Conservation (phyloP, 2,329 filamentous ascomycete genomes). For the Fusarium camptoceras region DNA sequence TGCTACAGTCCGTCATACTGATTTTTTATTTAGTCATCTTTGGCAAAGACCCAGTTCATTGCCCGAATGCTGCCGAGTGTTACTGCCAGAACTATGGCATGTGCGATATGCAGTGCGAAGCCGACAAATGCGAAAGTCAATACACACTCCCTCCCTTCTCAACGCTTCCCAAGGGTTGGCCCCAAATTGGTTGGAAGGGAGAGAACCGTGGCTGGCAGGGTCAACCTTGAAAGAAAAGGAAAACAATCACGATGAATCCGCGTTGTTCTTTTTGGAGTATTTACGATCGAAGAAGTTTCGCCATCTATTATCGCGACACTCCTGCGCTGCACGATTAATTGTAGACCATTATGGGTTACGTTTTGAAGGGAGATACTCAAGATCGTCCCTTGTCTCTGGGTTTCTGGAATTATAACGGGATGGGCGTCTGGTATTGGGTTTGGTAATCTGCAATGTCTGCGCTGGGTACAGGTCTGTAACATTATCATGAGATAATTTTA, state of each 20-base stretch:
- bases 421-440: conserved; percentile 39
- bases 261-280: conserved; percentile 5
- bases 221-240: conserved; percentile 31
- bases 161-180: conserved; percentile 71
- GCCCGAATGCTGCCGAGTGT: conserved; percentile 70
- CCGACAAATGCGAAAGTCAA: conserved; percentile 64
- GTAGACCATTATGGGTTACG: conserved; percentile 5
- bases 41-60: conserved; percentile 67
- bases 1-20: conserved; percentile 1
- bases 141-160: conserved; percentile 70
- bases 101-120: conserved; percentile 60
- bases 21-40: conserved; percentile 63
- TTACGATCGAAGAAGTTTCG: conserved; percentile 26
- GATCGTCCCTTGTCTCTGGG: conserved; percentile 22
- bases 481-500: conserved; percentile 20
- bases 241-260: conserved; percentile 3
- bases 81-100: conserved; percentile 76
- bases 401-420: conserved; percentile 33
- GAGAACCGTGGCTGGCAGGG: conserved; percentile 45
- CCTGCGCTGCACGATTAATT: conserved; percentile 6
- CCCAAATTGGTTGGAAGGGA: conserved; percentile 50
- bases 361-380: conserved; percentile 1
- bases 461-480: conserved; percentile 33
- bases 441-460: conserved; percentile 39
- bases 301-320: conserved; percentile 7